phyloP scores from a whole-genome alignment of 192 early-diverging fungal species.

The Gigaspora rosea region DNA sequence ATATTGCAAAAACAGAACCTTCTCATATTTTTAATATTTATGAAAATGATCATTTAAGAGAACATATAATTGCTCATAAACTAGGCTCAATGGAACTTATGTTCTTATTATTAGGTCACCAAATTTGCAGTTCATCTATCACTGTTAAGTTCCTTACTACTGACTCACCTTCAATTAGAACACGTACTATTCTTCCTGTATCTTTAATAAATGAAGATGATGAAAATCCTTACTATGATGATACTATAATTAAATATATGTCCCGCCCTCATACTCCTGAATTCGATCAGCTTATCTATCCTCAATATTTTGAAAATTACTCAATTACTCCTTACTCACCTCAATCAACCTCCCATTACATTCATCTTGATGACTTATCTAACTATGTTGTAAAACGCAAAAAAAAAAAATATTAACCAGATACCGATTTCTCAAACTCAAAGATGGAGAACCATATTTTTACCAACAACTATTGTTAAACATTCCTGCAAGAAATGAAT shows the following conservation, averaged over 20 bases:
- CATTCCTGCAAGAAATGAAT: neutral
- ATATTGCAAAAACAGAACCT: no score
- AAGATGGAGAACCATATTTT: neutral
- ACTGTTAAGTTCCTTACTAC: neutral
- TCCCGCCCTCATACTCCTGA: neutral
- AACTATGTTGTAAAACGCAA: neutral
- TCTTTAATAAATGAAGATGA: neutral
- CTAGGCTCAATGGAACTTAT: no score
- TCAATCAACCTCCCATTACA: no score
- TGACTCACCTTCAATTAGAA: neutral
- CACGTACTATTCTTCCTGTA: neutral
- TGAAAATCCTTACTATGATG: neutral
- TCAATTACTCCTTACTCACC: neutral
- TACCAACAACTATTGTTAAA: neutral
- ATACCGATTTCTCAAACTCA: neutral
- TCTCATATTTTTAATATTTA: no score
- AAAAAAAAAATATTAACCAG: neutral
- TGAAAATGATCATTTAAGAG: no score
- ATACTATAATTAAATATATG: no score
- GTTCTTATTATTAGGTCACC: neutral
- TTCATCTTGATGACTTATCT: neutral
- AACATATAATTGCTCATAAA: neutral
- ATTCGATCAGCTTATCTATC: neutral
- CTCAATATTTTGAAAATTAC: conserved; percentile 6
- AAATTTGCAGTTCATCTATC: neutral